Evolutionary conservation across 2,329 filamentous ascomycete genomes (phyloP).

Genomic region (Xylariales sp.): DNA sequence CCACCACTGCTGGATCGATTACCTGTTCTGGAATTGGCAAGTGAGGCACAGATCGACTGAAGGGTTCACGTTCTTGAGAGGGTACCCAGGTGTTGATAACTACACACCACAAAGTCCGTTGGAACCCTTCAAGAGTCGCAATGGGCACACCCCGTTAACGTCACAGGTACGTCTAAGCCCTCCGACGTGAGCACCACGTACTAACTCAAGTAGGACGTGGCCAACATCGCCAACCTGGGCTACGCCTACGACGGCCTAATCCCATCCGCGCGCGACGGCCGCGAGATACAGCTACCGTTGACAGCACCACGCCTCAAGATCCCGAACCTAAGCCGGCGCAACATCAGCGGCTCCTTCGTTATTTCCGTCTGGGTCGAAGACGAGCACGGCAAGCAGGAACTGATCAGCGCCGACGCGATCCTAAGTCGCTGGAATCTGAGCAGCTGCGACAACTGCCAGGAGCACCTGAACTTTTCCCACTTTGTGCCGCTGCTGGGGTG

Average conservation of each 20-base stretch:
- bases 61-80: not conserved
- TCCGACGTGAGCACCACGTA: too few relatives aligned
- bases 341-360: slow-evolving; percentile 20
- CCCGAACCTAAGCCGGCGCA: slow-evolving; percentile 15
- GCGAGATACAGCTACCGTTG: not conserved
- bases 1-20: slow-evolving; percentile 26
- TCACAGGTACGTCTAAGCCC: not conserved
- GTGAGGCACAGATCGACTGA: slow-evolving; percentile 16
- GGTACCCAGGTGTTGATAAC: slow-evolving; percentile 19
- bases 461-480: slow-evolving; percentile 19
- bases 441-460: slow-evolving; percentile 19
- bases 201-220: slow-evolving; percentile 12
- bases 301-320: slow-evolving; percentile 15
- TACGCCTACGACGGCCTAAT: slow-evolving; percentile 17
- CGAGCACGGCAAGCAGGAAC: slow-evolving; percentile 1
- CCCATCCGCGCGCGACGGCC: not conserved
- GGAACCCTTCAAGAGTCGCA: slow-evolving; percentile 12
- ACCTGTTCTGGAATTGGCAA: slow-evolving; percentile 27
- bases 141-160: slow-evolving; percentile 16
- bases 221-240: slow-evolving; percentile 18
- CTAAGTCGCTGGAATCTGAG: slow-evolving; percentile 22
- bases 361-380: slow-evolving; percentile 16
- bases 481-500: slow-evolving; percentile 20
- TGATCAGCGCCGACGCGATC: slow-evolving; percentile 20
- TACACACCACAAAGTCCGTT: slow-evolving; percentile 23